phyloP scores from a whole-genome alignment of 2,329 filamentous ascomycete genomes.

The Fusarium solani-melongenae region DNA sequence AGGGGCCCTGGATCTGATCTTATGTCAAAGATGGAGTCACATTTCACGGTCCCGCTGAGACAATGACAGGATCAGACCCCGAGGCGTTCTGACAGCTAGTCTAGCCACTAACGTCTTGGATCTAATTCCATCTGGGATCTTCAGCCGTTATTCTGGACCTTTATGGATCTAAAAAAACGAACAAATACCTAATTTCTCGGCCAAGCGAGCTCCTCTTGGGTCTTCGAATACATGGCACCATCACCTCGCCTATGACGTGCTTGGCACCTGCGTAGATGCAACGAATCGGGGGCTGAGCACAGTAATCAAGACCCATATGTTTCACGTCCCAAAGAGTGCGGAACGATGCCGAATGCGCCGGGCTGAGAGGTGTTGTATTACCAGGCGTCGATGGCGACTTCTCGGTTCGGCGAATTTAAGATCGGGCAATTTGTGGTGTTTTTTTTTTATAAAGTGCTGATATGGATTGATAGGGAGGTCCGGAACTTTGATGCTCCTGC shows the following conservation, averaged over 20 bases:
- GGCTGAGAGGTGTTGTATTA: not conserved
- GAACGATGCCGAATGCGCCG: not conserved
- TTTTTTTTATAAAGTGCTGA: not conserved
- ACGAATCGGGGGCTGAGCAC: not conserved
- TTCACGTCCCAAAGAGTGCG: not conserved
- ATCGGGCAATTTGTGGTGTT: not conserved
- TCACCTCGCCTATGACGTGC: conserved; percentile 11
- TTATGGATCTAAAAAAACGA: not conserved
- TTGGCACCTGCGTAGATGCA: not conserved
- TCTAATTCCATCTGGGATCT: not conserved
- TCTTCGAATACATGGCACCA: not conserved
- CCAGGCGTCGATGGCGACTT: not conserved
- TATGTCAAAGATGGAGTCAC: not conserved
- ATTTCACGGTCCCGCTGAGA: not conserved
- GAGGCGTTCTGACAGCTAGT: not conserved
- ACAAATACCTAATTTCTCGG: not conserved
- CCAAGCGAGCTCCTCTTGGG: not conserved
- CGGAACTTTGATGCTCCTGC: not conserved
- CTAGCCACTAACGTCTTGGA: not conserved
- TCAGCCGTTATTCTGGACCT: not conserved
- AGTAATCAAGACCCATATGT: not conserved
- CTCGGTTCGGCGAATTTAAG: not conserved
- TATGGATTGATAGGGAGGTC: not conserved
- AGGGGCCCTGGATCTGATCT: not conserved
- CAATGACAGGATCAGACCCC: not conserved